Conservation (phyloP, 208 protist genomes). For the Trichomonas tenax region DNA sequence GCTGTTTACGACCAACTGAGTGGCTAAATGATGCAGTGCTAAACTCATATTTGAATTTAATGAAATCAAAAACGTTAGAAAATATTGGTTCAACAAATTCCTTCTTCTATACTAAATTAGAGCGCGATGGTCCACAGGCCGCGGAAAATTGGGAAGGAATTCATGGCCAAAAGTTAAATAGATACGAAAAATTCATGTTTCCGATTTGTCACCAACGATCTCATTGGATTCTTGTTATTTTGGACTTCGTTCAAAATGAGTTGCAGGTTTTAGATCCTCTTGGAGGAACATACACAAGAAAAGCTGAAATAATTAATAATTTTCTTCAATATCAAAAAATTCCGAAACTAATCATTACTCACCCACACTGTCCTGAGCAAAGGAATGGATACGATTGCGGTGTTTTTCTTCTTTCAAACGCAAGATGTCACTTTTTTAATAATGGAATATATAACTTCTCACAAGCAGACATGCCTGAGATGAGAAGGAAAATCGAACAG, state of each 20-base stretch:
- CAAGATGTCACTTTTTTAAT: background rate
- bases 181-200: background rate
- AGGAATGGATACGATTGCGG: background rate
- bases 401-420: background rate
- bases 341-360: background rate
- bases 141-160: background rate
- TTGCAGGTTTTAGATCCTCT: background rate
- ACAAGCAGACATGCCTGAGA: background rate
- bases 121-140: background rate
- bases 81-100: background rate
- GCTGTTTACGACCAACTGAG: background rate
- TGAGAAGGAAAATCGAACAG: background rate
- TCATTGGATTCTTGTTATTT: background rate
- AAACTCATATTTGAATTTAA: background rate
- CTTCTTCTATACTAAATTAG: background rate
- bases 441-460: background rate
- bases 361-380: background rate
- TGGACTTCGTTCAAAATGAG: background rate
- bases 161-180: background rate
- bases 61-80: background rate
- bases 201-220: background rate
- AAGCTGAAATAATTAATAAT: background rate
- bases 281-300: background rate
- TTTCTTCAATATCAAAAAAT: background rate
- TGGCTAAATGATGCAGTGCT: conserved; percentile 1